Base-by-base conservation (phyloP, 805 yeast species). In the Hanseniaspora lachancei region DNA sequence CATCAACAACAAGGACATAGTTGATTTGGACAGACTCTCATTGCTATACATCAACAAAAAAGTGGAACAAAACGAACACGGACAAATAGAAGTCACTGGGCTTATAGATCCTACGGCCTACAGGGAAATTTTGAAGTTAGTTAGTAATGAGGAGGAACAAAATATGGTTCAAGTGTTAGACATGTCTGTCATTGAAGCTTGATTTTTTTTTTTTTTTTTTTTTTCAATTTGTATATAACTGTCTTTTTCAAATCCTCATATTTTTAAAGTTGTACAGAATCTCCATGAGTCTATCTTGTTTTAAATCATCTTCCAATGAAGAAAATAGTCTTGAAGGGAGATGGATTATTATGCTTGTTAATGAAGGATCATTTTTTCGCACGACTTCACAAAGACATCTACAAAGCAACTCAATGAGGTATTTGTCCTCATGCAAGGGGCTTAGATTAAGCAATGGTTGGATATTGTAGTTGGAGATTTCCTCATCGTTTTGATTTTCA, bases 71-170 rank as follows among this genome's bases (percentile, higher is more conserved):
- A 63, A 70, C 57, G 78, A 73, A 16, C 54, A 59, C 13, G 79
- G 81, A 77, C 80, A 77, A 49, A 75, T 79, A 15, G 73, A 76
- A 13, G 86, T 52, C 5, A 52, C 56, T 38, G 56, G 88, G 3
- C 74, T 85, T 34, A 86, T 89, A 35, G 96, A 89, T 64, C 97
- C 97, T 0, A 86, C 87, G 13, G 79, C 78, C 61, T 89, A 86
- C 66, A 77, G 89, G 60, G 81, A 77, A 13, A 69, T 89, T 24
- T 84, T 83, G 2, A 83, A 80, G 49, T 60, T 83, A 6, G 75
- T 85, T 54, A 76, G 73, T 55, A 74, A 78, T 18, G 77, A 70
- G 7, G 68, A 70, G 40, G 70, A 78, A 29, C 74, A 74, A 57
- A 93, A 88, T 2, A 71, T 79, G 1, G 74, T 89, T 4, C 96